These are phyloP conservation scores for Trichoderma simmonsii DNA, from an alignment of 2,329 filamentous ascomycete genomes.

Conservation along the genomic window DNA sequence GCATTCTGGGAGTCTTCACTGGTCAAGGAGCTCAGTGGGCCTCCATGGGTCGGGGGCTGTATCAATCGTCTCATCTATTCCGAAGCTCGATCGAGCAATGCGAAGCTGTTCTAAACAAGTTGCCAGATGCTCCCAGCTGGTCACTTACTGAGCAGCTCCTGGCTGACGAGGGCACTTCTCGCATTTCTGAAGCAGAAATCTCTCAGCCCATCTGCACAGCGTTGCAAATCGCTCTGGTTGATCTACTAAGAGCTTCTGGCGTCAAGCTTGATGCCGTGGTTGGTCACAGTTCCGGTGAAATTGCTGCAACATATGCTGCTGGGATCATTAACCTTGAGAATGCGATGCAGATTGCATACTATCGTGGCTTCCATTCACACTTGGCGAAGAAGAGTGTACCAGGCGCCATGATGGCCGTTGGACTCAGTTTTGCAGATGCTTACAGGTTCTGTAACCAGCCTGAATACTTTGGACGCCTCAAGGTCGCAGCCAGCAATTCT, in stretches of 20 bases:
- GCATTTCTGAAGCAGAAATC: slow-evolving; percentile 22
- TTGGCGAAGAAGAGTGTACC: slow-evolving; percentile 13
- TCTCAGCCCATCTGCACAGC: slow-evolving; percentile 24
- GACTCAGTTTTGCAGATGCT: slow-evolving; percentile 15
- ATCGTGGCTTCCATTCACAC: slow-evolving; percentile 15
- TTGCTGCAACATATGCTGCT: slow-evolving; percentile 36
- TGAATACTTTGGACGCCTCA: too few relatives aligned
- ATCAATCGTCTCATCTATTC: neutral
- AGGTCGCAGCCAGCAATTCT: neutral
- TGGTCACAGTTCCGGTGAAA: slow-evolving; percentile 28
- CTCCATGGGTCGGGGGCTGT: neutral
- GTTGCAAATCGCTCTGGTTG: slow-evolving; percentile 24
- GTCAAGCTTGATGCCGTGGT: slow-evolving; percentile 20
- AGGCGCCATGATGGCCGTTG: slow-evolving; percentile 23
- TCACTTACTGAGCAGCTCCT: neutral
- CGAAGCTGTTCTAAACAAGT: neutral
- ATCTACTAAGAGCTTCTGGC: slow-evolving; percentile 18
- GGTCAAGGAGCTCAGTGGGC: neutral
- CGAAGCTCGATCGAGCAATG: neutral
- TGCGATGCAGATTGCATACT: slow-evolving; percentile 26
- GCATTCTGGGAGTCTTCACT: neutral
- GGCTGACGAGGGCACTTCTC: neutral
- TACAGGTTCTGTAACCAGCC: neutral
- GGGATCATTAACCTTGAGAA: neutral
- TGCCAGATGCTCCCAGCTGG: neutral